phyloP scores from a whole-genome alignment of 352 stramenopile species.

The Phytophthora tentaculata region DNA sequence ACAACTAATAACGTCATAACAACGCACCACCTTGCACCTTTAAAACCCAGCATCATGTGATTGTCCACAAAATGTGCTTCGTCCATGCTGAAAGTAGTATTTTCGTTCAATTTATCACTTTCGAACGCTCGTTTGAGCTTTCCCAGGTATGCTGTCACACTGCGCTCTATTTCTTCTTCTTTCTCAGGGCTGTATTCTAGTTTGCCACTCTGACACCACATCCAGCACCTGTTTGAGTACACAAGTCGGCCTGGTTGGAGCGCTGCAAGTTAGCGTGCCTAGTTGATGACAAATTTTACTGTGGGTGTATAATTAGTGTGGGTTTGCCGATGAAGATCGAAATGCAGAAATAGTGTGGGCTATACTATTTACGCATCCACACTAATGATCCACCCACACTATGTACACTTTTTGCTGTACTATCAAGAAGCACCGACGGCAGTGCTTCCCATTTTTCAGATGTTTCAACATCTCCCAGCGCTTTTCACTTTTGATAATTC shows the following conservation, averaged over 20 bases:
- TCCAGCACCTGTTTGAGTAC: too few relatives aligned
- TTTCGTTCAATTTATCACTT: neutral
- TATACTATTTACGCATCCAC: neutral
- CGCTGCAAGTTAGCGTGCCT: too few relatives aligned
- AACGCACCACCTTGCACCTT: too few relatives aligned
- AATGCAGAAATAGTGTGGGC: neutral
- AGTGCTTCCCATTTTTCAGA: too few relatives aligned
- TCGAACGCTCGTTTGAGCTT: neutral
- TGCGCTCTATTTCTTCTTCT: neutral
- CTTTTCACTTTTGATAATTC: too few relatives aligned
- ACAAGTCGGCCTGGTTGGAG: too few relatives aligned
- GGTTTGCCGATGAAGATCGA: neutral
- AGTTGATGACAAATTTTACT: neutral
- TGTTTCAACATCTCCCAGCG: too few relatives aligned
- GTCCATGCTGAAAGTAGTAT: neutral
- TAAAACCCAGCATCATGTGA: too few relatives aligned
- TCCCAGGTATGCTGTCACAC: neutral
- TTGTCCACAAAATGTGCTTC: neutral
- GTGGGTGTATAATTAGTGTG: neutral
- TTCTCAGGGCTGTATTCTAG: neutral
- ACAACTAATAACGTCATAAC: too few relatives aligned
- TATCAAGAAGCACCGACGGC: too few relatives aligned
- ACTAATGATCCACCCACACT: neutral
- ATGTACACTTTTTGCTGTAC: neutral
- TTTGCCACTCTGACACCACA: neutral